phyloP scores from a whole-genome alignment of 768 basidiomycete genomes.

The Sporobolomyces pararoseus region DNA sequence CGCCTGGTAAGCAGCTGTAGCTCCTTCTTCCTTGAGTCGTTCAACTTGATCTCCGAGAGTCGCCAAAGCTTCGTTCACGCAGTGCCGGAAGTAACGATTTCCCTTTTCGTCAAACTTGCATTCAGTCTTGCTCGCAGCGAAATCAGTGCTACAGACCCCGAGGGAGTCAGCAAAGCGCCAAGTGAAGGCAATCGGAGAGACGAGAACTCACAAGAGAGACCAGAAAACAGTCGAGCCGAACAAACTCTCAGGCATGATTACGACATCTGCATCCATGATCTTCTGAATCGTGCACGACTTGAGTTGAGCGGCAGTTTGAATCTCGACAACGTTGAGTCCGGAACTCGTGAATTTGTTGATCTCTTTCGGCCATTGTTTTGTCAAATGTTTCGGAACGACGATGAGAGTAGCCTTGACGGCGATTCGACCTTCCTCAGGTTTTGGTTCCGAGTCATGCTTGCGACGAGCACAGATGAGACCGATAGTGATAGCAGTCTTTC shows the following conservation, averaged over 20 bases:
- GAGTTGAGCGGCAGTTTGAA: constrained; percentile 66
- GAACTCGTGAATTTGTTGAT: constrained; percentile 70
- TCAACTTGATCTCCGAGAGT: constrained; percentile 66
- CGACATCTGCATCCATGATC: constrained; percentile 74
- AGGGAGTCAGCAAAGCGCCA: constrained; percentile 51
- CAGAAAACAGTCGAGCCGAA: constrained; percentile 68
- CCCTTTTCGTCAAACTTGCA: constrained; percentile 55
- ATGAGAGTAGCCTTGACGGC: constrained; percentile 74
- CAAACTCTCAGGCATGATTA: constrained; percentile 80
- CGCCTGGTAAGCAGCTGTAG: constrained; percentile 60
- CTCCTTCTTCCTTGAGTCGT: constrained; percentile 63
- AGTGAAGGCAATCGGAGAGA: background rate
- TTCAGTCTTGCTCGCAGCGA: constrained; percentile 58
- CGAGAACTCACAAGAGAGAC: constrained; percentile 33
- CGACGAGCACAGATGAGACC: constrained; percentile 72
- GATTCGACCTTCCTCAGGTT: constrained; percentile 59
- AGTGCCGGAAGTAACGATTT: constrained; percentile 75
- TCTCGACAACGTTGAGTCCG: constrained; percentile 62
- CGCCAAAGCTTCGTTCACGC: constrained; percentile 62
- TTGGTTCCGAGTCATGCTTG: constrained; percentile 46
- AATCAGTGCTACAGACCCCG: constrained; percentile 55
- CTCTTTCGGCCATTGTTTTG: constrained; percentile 84
- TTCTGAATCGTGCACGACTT: constrained; percentile 69
- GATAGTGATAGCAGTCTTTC: constrained; percentile 91
- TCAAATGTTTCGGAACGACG: constrained; percentile 82